A percentile compares a stretch with the other conserved stretches of the same genome.
Conservation (phyloP, 2,329 filamentous ascomycete genomes). For the Penicillium olsonii region DNA sequence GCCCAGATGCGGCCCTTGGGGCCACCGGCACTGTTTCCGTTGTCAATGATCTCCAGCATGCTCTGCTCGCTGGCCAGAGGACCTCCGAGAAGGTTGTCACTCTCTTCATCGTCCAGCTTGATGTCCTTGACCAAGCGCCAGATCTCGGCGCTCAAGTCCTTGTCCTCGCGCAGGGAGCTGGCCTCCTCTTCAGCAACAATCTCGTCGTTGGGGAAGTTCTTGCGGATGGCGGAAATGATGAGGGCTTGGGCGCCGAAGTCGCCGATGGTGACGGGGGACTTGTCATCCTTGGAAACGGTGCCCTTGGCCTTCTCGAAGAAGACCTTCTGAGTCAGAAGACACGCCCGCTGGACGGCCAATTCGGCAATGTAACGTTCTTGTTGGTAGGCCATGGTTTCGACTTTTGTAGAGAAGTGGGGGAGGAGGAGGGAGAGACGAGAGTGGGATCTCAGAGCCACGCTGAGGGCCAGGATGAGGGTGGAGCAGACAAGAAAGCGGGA, state of each 20-base stretch:
- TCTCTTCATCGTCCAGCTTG: conserved; percentile 65
- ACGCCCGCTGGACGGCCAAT: conserved; percentile 82
- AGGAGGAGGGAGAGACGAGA: conserved; percentile 44
- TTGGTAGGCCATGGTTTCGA: conserved; percentile 58
- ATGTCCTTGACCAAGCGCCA: conserved; percentile 80
- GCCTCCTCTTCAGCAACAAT: conserved; percentile 97
- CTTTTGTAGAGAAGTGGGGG: conserved; percentile 28
- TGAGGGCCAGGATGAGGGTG: conserved; percentile 47
- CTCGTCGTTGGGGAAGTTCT: conserved; percentile 86
- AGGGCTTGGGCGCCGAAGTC: conserved; percentile 97
- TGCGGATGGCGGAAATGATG: conserved; percentile 85
- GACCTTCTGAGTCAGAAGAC: conserved; percentile 73
- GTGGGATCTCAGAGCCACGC: conserved; percentile 39
- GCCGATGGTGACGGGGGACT: conserved; percentile 94
- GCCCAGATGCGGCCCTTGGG: conserved; percentile 74
- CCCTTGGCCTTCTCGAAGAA: conserved; percentile 91
- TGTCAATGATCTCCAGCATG: conserved; percentile 61
- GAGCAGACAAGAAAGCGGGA: conserved; percentile 37
- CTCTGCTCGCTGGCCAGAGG: conserved; percentile 63
- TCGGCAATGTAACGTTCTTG: conserved; percentile 81
- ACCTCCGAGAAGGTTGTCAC: conserved; percentile 70
- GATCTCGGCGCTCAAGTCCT: conserved; percentile 69
- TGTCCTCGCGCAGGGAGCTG: conserved; percentile 71
- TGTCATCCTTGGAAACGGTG: conserved; percentile 91
- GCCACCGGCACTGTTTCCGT: conserved; percentile 49